Evolutionary conservation across 2,329 filamentous ascomycete species (phyloP).

Genomic region (Claviceps paspali): DNA sequence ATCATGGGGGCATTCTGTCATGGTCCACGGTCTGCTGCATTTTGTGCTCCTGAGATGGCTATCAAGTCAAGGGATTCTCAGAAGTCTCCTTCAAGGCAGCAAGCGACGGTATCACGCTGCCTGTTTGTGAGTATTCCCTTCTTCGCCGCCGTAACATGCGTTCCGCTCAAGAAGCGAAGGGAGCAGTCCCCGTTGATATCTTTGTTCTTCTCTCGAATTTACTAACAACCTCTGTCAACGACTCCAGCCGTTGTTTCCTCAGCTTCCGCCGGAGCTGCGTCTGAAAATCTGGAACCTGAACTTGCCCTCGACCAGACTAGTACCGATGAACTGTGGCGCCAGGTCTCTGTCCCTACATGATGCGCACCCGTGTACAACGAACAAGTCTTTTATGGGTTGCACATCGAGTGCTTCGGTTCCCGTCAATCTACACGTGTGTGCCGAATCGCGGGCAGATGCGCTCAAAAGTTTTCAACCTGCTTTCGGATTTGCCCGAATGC

Average conservation of each 20-base stretch:
- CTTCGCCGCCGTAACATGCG: neutral
- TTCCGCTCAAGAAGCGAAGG: too few species aligned
- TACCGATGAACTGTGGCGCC: conserved; percentile 26
- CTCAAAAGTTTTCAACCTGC: conserved; percentile 23
- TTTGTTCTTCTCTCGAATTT: neutral
- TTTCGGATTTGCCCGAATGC: conserved; percentile 27
- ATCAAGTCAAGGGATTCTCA: neutral
- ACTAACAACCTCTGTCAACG: neutral
- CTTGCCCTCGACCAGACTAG: conserved; percentile 26
- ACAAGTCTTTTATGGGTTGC: conserved; percentile 18
- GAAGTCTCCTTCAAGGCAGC: neutral
- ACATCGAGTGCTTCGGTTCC: conserved; percentile 27
- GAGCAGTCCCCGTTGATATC: too few species aligned
- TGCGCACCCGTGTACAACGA: conserved; percentile 1
- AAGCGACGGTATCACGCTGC: neutral
- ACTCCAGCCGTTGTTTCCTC: conserved; percentile 24
- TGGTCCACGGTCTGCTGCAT: conserved; percentile 1
- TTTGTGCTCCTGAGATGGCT: conserved; percentile 1
- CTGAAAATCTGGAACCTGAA: conserved; percentile 32
- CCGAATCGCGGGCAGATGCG: conserved; percentile 30
- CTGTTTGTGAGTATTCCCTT: conserved; percentile 6
- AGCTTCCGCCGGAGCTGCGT: conserved; percentile 30
- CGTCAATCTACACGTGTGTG: conserved; percentile 28
- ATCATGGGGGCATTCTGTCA: conserved; percentile 5
- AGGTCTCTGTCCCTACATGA: conserved; percentile 13